Base-by-base conservation (phyloP, 306 rosid species). In the Prunus padus region DNA sequence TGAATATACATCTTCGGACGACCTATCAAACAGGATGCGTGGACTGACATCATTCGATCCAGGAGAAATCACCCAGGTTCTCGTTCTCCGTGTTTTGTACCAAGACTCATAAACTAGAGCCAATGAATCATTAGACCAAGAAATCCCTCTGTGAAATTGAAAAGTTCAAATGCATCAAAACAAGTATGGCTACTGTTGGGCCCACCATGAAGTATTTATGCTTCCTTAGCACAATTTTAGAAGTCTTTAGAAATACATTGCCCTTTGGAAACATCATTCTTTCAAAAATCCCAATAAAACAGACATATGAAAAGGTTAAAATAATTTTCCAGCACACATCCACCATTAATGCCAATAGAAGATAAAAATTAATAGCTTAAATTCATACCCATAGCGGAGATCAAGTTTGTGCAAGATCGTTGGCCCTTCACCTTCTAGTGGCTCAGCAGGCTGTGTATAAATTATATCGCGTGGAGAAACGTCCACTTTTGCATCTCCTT, bases 41-140 rank as follows among this genome's bases (percentile, higher is more conserved):
- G 99, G 90, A 76, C 86, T 81, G 65, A 73, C 75, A 52, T 89
- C 96, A 65, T 83, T 82, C 66, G 85, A 85, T 71, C 90, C 97
- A 80, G 99, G 97, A 85, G 96, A 84, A 69, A 92, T 81, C 20
- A 90, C 87, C 98, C 99, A 95, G 47, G 98, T 92, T 84, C 84
- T 85, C 46, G 86, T 72, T 77, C 79, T 79, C 71, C 97, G 85
- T 71, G 98, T 92, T 87, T 95, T 95, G 75, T 90, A 95, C 99
- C 99, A 95, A 72, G 99, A 95, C 79, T 95, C 99, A 72, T 92
- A 95, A 72, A 95, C 96, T 76, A 95, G 80, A 72, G 97, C 98
- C 76, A 95, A 77, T 8, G 92, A 87, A 82, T 89, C 97, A 83
- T 95, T 97, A 74, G 91, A 92, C 99, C 99, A 95, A 63, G 96